These are phyloP conservation scores for Coemansia sp. DNA, from an alignment of 192 early-diverging fungal species.

Conservation along the genomic window DNA sequence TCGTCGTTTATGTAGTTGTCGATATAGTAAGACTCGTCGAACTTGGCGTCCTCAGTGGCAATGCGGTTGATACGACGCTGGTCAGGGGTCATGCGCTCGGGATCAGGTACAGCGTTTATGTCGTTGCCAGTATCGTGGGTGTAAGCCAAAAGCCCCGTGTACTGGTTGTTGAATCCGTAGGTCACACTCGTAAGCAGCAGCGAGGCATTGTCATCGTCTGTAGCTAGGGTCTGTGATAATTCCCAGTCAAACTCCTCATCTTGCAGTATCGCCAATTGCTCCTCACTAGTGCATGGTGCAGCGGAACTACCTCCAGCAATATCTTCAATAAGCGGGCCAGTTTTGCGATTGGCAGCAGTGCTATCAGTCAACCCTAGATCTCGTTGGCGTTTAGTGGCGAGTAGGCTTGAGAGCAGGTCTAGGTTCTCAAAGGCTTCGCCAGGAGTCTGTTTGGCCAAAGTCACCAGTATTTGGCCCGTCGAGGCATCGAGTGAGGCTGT, in stretches of 20 bases:
- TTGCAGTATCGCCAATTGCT: slow-evolving; percentile 25
- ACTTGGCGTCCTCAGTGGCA: slow-evolving; percentile 78
- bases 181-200: slow-evolving; percentile 34
- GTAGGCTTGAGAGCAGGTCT: slow-evolving; percentile 85
- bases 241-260: slow-evolving; percentile 87
- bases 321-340: slow-evolving; percentile 47
- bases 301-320: slow-evolving; percentile 10
- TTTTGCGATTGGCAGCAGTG: not conserved
- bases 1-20: slow-evolving; percentile 85
- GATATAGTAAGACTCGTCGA: slow-evolving; percentile 94
- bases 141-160: slow-evolving; percentile 77
- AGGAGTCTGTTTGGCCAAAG: slow-evolving; percentile 76
- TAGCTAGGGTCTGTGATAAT: slow-evolving; percentile 69
- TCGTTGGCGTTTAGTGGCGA: slow-evolving; percentile 63
- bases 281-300: slow-evolving; percentile 9
- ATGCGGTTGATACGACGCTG: slow-evolving; percentile 66
- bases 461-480: slow-evolving; percentile 71
- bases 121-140: slow-evolving; percentile 75
- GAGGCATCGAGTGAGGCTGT: slow-evolving; percentile 81
- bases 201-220: slow-evolving; percentile 35
- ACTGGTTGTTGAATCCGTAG: slow-evolving; percentile 94
- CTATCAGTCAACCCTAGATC: slow-evolving; percentile 33
- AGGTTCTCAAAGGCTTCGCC: slow-evolving; percentile 88
- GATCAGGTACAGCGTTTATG: slow-evolving; percentile 64
- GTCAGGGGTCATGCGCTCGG: slow-evolving; percentile 54